Base-by-base conservation (phyloP, 2,329 filamentous ascomycete species). In the Aspergillus tanneri region DNA sequence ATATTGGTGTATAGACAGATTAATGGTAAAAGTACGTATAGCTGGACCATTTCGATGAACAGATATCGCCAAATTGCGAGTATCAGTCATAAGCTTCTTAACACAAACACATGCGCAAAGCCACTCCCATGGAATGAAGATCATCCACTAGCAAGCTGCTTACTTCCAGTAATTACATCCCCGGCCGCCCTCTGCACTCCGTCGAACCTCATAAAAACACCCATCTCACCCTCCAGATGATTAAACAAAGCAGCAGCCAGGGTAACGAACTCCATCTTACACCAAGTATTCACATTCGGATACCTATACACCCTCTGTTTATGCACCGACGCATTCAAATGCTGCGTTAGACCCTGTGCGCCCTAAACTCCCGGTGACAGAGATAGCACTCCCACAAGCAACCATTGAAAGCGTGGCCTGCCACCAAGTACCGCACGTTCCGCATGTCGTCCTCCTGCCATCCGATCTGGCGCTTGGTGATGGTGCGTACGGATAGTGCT, bases 271-370 rank as follows among this genome's bases (percentile, higher is more conserved):
- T 74, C 49, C 50, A 64, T 68, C 0, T 43, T 48, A 39, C 73
- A 76, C 1, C 19, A 41, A 2, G 11, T 14, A n/a, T 37, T 41
- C 7, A n/a, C 38, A 22, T 74, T 74, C 1, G 71, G 72, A 42
- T 73, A 77, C 56, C 71, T 66, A 53, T 78, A 74, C 1, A 76
- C 58, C 23, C 69, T 70, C 52, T 73, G 71, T 66, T 73, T 69
- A 68, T 82, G 81, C 0, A 58, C 64, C 0, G 76, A 68, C 0
- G 81, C 85, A 30, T 72, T 73, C 1, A 85, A 60, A 54, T 86
- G 82, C 44, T 74, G 67, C 39, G 79, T 77, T 2, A 85, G 69
- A 0, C 57, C 56, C 0, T 34, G 10, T 0, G 70, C 44, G 40
- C 47, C 0, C 21, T 43, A 52, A 82, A 85, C 0, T 57, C 22